phyloP scores from a whole-genome alignment of 345 rosid species.

The Melastoma malabathricum region DNA sequence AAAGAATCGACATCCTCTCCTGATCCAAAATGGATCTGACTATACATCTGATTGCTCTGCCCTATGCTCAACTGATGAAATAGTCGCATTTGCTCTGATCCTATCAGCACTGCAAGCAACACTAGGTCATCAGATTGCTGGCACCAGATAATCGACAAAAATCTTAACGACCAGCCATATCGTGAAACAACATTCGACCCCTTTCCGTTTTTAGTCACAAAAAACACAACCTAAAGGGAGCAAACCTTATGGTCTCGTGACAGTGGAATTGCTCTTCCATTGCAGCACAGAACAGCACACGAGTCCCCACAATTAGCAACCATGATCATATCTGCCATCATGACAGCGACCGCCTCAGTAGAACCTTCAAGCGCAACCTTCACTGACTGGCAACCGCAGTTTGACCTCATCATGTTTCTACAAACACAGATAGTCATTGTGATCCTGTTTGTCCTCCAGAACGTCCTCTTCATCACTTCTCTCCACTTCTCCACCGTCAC shows the following conservation, averaged over 20 bases:
- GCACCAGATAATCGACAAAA: background rate
- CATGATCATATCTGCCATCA: constrained; percentile 23
- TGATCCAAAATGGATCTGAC: no score
- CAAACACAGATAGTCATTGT: constrained; percentile 28
- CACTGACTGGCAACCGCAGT: constrained; percentile 25
- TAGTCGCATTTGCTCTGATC: no score
- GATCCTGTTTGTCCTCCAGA: constrained; percentile 29
- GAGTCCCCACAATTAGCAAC: constrained; percentile 63
- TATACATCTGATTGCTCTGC: no score
- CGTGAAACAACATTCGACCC: background rate
- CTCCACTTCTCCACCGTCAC: constrained; percentile 19
- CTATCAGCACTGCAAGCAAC: background rate
- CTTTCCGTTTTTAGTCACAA: background rate
- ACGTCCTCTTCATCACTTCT: constrained; percentile 28
- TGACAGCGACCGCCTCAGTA: constrained; percentile 35
- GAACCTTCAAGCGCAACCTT: constrained; percentile 34
- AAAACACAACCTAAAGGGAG: background rate
- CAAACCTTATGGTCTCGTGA: constrained; percentile 49
- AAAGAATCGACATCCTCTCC: no score
- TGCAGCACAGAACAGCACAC: constrained; percentile 53
- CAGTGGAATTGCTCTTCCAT: constrained; percentile 32
- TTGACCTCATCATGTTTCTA: constrained; percentile 14
- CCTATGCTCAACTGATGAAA: no score
- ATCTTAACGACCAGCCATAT: background rate
- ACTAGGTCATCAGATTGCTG: background rate